These are phyloP conservation scores for Diaporthe sp. DNA, from an alignment of 2,329 filamentous ascomycete genomes.

Conservation along the genomic window DNA sequence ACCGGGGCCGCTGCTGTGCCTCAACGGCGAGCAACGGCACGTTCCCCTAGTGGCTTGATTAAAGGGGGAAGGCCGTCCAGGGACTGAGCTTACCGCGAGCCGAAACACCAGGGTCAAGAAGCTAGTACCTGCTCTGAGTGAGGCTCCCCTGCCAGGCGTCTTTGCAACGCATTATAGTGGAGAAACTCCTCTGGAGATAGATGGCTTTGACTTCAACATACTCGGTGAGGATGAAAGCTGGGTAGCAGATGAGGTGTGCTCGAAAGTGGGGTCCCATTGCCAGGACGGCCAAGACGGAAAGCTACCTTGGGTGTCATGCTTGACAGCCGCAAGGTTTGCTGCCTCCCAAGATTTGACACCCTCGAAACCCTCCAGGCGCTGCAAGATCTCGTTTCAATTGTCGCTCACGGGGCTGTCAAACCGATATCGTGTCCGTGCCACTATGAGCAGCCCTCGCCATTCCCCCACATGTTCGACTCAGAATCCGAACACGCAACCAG, in stretches of 20 bases:
- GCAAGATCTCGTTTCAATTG: background rate
- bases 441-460: background rate
- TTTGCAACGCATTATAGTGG: background rate
- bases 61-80: background rate
- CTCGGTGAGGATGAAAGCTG: background rate
- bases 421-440: background rate
- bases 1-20: background rate
- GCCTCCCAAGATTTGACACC: background rate
- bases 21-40: constrained; percentile 1
- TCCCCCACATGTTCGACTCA: background rate
- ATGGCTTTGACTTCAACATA: background rate
- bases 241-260: background rate
- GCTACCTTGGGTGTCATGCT: constrained; percentile 1
- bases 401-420: background rate
- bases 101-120: constrained; percentile 5
- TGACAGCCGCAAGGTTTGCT: constrained; percentile 1
- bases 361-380: background rate
- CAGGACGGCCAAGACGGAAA: background rate
- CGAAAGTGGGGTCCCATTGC: background rate
- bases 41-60: constrained; percentile 6
- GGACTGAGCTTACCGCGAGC: background rate
- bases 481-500: background rate
- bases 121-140: background rate
- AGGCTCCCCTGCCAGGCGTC: background rate
- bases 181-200: background rate